Percentiles rank a stretch among this genome's conserved stretches.
Evolutionary conservation across 2,329 filamentous ascomycete species (phyloP).

Genomic region (Calonectria naviculata): DNA sequence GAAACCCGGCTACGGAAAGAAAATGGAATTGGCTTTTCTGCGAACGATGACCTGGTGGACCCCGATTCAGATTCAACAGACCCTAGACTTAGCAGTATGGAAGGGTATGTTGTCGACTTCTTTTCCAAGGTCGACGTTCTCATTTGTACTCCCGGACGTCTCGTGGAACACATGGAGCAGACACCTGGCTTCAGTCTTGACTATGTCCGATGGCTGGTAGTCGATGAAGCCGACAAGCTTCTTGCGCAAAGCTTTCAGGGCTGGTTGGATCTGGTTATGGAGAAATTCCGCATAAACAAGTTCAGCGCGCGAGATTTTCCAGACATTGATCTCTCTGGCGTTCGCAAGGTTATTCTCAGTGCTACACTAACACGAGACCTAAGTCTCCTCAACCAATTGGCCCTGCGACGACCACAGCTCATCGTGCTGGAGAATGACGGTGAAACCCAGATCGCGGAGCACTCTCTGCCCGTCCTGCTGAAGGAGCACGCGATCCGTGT

Average conservation of each 20-base stretch:
- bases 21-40: slow-evolving; percentile 14
- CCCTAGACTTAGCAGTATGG: slow-evolving; percentile 47
- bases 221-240: slow-evolving; percentile 94
- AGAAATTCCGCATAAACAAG: slow-evolving; percentile 62
- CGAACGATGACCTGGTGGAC: slow-evolving; percentile 31
- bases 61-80: slow-evolving; percentile 35
- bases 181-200: slow-evolving; percentile 86
- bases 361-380: slow-evolving; percentile 93
- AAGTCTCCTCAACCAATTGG: slow-evolving; percentile 80
- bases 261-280: slow-evolving; percentile 82
- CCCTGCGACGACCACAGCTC: slow-evolving; percentile 78
- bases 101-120: slow-evolving; percentile 69
- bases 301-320: slow-evolving; percentile 65
- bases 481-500: slow-evolving; percentile 76
- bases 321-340: slow-evolving; percentile 61
- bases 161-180: slow-evolving; percentile 89
- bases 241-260: slow-evolving; percentile 93
- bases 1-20: slow-evolving; percentile 23
- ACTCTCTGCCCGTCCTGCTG: slow-evolving; percentile 70
- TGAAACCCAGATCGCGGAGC: slow-evolving; percentile 57
- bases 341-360: slow-evolving; percentile 88
- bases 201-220: slow-evolving; percentile 86
- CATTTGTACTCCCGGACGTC: slow-evolving; percentile 89
- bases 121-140: slow-evolving; percentile 85
- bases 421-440: slow-evolving; percentile 75